Conservation (phyloP, 2,329 filamentous ascomycete species). For the Chalaropsis ovoidea region DNA sequence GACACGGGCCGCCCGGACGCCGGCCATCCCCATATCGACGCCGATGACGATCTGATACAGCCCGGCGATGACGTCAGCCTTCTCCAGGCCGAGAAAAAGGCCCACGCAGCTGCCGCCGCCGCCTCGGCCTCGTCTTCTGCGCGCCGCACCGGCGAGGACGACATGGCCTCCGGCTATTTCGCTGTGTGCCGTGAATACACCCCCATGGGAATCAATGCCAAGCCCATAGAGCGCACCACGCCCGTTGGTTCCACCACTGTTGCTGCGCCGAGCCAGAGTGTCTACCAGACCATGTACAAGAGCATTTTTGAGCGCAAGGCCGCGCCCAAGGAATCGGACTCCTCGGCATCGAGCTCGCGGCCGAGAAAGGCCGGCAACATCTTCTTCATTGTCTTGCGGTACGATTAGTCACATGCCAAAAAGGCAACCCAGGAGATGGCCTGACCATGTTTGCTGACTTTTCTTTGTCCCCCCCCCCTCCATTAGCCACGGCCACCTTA, state of each 20-base stretch:
- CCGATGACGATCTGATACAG: slow-evolving; percentile 41
- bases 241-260: slow-evolving; percentile 67
- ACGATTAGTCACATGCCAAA: slow-evolving; percentile 29
- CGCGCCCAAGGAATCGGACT: slow-evolving; percentile 39
- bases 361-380: slow-evolving; percentile 68
- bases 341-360: slow-evolving; percentile 42
- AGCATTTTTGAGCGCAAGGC: slow-evolving; percentile 82
- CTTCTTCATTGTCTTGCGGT: slow-evolving; percentile 87
- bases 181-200: slow-evolving; percentile 91
- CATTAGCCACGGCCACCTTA: slow-evolving; percentile 76
- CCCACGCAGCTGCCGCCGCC: slow-evolving; percentile 39
- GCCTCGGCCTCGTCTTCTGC: slow-evolving; percentile 37
- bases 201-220: slow-evolving; percentile 82
- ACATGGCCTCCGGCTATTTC: slow-evolving; percentile 84
- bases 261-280: slow-evolving; percentile 73
- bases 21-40: slow-evolving; percentile 32
- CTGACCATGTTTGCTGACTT: slow-evolving; percentile 14
- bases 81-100: slow-evolving; percentile 48
- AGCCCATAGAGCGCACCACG: slow-evolving; percentile 76
- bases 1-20: slow-evolving; percentile 26
- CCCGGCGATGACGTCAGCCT: slow-evolving; percentile 55
- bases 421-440: not conserved
- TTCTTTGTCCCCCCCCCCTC: slow-evolving; percentile 3
- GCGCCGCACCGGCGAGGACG: slow-evolving; percentile 50
- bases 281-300: slow-evolving; percentile 96